Evolutionary conservation across 441 rosid genomes (phyloP).

Genomic region (Sinapis alba): DNA sequence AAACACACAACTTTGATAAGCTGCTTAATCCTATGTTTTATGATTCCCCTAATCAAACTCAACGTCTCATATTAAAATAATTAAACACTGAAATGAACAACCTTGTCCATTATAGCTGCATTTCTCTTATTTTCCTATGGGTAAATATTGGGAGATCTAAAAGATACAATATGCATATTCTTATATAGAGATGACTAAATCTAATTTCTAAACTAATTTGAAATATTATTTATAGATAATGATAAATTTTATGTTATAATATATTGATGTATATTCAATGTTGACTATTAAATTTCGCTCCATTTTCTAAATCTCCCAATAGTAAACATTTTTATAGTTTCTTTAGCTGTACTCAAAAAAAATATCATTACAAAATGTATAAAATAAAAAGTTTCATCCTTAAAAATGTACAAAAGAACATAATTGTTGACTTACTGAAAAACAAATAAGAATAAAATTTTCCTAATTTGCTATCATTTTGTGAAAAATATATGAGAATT

Average conservation of each 20-base stretch:
- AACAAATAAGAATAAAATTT: background rate
- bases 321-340: background rate
- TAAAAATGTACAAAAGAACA: background rate
- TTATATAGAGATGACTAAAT: too few relatives aligned
- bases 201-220: too few relatives aligned
- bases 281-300: too few relatives aligned
- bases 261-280: too few relatives aligned
- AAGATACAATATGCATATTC: too few relatives aligned
- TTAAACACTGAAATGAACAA: background rate
- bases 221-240: too few relatives aligned
- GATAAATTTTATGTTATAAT: too few relatives aligned
- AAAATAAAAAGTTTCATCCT: background rate
- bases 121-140: background rate
- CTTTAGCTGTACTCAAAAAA: background rate
- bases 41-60: background rate
- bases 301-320: too few relatives aligned
- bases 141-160: background rate
- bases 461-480: slow-evolving; percentile 21
- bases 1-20: slow-evolving; percentile 17
- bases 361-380: background rate
- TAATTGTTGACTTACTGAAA: slow-evolving; percentile 7
- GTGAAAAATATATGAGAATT: background rate
- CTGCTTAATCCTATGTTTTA: slow-evolving; percentile 21
- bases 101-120: background rate
- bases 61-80: background rate